Base-by-base conservation (phyloP, 371 early-diverging fungal genomes). In the Haplosporangium sp. region DNA sequence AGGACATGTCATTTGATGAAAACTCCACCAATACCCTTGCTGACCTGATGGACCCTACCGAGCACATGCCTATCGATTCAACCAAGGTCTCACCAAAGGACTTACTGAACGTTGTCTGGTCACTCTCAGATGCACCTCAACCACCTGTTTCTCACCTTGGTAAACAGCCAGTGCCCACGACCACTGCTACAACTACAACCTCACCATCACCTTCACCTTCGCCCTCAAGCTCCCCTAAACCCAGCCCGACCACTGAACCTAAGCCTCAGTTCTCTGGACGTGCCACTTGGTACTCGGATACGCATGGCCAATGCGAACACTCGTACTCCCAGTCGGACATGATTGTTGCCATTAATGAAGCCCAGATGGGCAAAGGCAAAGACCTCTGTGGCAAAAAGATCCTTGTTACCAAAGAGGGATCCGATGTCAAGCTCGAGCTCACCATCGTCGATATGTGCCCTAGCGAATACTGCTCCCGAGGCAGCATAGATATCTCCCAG, bases 401-500 rank as follows among this genome's bases (percentile, higher is more conserved):
- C 12, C 67, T 54, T 7, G 40, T 76, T 20, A 60, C 67, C 38
- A n/a, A 45, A 21, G 67, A 76, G 50, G 77, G 77, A 6, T 66
- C 67, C 6, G 12, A 43, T 21, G 64, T 63, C 21, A 45, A 61
- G 16, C 71, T 71, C 23, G 51, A 56, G 1, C 71, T 71, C 16
- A 76, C 71, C 6, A 62, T 76, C 7, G 77, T 76, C 11, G 77
- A 76, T 41, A 76, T 76, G 77, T 76, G 77, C 38, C 77, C 77
- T 23, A 47, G 59, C 45, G 8, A 59, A 36, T 76, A 67, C 67
- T 76, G 77, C 67, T 64, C 48, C 16, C 56, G 38, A 43, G 77
- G 77, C 11, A 71, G 64, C 46, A 47, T 76, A 18, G 77, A 76
- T 60, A 55, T 76, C n/a, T 76, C 77, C 20, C 71, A 76, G 51